A percentile compares a stretch with the other conserved stretches of the same genome.
Evolutionary conservation across 441 rosid genomes (phyloP).

Genomic region (Rhodomyrtus psidioides): DNA sequence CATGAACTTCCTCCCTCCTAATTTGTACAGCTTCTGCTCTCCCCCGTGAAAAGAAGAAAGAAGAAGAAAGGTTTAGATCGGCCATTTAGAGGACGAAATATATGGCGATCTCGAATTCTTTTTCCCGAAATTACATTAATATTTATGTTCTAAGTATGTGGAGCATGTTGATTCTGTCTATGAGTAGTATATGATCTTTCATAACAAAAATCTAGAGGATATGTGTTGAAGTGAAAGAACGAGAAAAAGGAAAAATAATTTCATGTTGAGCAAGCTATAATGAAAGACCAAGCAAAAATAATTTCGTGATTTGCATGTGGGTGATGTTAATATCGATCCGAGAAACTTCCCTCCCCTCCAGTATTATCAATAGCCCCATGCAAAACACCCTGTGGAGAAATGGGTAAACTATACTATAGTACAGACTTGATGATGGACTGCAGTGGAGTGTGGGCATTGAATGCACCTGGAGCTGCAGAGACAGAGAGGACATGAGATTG

Average conservation of each 20-base stretch:
- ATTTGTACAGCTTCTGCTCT: constrained; percentile 31
- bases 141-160: background rate
- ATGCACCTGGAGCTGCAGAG: constrained; percentile 33
- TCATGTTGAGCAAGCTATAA: no score
- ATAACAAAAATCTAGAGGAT: background rate
- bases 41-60: background rate
- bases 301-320: background rate
- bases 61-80: background rate
- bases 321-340: background rate
- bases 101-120: background rate
- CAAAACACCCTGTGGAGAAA: background rate
- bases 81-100: background rate
- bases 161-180: background rate
- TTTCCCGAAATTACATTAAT: background rate
- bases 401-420: background rate
- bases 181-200: background rate
- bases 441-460: background rate
- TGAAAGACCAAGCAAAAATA: no score
- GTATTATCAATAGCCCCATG: background rate
- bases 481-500: constrained; percentile 26
- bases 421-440: background rate
- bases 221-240: no score
- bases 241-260: background rate
- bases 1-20: constrained; percentile 51
- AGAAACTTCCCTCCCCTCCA: background rate